phyloP scores from a whole-genome alignment of 768 basidiomycete species.

The Boletus tylopilopsis region DNA sequence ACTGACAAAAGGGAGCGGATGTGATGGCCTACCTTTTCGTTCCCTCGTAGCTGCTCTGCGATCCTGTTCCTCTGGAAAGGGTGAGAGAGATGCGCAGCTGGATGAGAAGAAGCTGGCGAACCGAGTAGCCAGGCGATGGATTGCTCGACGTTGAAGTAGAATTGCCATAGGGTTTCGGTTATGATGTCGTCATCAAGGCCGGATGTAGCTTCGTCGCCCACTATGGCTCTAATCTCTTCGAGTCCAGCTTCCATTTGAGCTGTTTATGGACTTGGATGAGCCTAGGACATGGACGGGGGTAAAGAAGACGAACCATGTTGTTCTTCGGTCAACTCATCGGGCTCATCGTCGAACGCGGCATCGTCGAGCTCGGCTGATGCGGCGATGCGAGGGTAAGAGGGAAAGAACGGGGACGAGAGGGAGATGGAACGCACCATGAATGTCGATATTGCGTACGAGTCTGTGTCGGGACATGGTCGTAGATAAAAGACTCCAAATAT shows the following conservation, averaged over 20 bases:
- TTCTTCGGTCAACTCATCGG: slow-evolving; percentile 78
- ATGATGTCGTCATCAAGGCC: slow-evolving; percentile 74
- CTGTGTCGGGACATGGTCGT: slow-evolving; percentile 81
- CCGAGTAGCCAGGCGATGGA: slow-evolving; percentile 73
- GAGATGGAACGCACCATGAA: slow-evolving; percentile 48
- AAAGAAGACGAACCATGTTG: slow-evolving; percentile 58
- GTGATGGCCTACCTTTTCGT: slow-evolving; percentile 75
- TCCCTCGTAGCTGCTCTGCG: slow-evolving; percentile 60
- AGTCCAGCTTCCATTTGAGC: slow-evolving; percentile 69
- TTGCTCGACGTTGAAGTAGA: slow-evolving; percentile 79
- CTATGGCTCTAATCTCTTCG: slow-evolving; percentile 58
- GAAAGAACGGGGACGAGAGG: neutral
- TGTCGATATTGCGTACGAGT: slow-evolving; percentile 79
- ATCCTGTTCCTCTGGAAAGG: slow-evolving; percentile 60
- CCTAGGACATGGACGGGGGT: neutral
- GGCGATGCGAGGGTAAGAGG: neutral
- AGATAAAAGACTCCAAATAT: slow-evolving; percentile 16
- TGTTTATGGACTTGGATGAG: slow-evolving; percentile 27
- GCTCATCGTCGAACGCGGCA: slow-evolving; percentile 70
- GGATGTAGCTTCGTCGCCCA: slow-evolving; percentile 63
- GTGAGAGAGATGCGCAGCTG: neutral
- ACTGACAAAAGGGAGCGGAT: slow-evolving; percentile 22
- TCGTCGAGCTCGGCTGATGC: slow-evolving; percentile 85
- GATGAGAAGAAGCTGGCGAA: slow-evolving; percentile 34
- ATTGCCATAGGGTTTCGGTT: slow-evolving; percentile 81